phyloP scores from a whole-genome alignment of 768 basidiomycete genomes.

The Tulasnella sp. region DNA sequence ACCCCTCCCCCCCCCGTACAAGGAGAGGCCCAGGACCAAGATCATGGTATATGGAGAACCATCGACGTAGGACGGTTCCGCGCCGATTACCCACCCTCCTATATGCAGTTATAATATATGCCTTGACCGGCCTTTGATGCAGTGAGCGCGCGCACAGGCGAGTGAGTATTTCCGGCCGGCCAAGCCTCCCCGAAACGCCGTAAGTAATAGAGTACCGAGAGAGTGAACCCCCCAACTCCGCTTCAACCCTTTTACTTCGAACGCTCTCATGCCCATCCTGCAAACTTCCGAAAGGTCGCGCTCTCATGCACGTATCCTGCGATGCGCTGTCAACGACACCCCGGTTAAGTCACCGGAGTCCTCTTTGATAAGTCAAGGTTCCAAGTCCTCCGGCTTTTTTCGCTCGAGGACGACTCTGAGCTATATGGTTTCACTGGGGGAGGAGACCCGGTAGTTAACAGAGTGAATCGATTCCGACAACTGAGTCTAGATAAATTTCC shows the following conservation, averaged over 20 bases:
- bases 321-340: not conserved
- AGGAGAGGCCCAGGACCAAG: not conserved
- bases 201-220: not conserved
- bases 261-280: slow-evolving; percentile 1
- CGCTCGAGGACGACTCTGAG: not conserved
- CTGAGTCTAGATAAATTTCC: not conserved
- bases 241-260: not conserved
- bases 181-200: not conserved
- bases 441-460: not conserved
- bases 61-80: not conserved
- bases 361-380: not conserved
- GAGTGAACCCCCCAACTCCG: not conserved
- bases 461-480: not conserved
- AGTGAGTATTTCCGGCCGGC: not conserved
- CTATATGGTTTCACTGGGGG: not conserved
- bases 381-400: not conserved
- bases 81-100: not conserved
- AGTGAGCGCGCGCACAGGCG: not conserved
- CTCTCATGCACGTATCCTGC: not conserved
- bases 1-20: not conserved
- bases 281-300: not conserved
- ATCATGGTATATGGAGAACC: not conserved
- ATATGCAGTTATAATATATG: not conserved
- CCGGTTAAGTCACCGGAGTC: not conserved
- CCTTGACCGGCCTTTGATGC: not conserved